phyloP scores from a whole-genome alignment of 2,329 filamentous ascomycete species.

The Colletotrichum destructivum region DNA sequence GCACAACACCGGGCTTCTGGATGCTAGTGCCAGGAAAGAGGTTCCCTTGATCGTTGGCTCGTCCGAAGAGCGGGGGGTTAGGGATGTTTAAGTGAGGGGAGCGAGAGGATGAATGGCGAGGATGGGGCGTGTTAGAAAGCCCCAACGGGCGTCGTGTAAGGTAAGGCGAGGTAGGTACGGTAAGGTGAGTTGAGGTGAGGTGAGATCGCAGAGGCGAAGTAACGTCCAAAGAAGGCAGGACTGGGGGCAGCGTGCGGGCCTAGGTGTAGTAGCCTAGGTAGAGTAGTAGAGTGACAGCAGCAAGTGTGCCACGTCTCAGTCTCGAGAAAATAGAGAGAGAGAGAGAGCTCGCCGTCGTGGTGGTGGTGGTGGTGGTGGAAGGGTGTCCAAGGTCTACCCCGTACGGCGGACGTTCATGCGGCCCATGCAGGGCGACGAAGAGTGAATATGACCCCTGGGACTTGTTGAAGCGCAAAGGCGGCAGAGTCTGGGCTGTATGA shows the following conservation, averaged over 20 bases:
- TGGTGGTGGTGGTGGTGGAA: no score
- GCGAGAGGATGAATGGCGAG: constrained; percentile 25
- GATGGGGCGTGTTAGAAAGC: constrained; percentile 22
- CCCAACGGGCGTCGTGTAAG: constrained; percentile 16
- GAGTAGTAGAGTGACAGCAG: background rate
- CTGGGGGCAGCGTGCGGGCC: constrained; percentile 12
- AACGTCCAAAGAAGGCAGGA: constrained; percentile 5
- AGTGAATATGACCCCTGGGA: constrained; percentile 28
- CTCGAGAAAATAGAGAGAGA: background rate
- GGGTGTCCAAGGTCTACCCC: constrained; percentile 39
- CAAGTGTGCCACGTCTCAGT: constrained; percentile 18
- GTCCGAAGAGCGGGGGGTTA: constrained; percentile 30
- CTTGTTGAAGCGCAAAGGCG: constrained; percentile 16
- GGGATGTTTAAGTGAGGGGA: constrained; percentile 15
- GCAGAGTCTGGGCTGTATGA: constrained; percentile 4
- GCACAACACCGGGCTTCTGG: constrained; percentile 40
- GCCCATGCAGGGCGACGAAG: constrained; percentile 39
- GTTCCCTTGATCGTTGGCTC: constrained; percentile 28
- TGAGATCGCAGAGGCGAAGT: background rate
- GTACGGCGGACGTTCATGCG: constrained; percentile 36
- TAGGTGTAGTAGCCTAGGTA: constrained; percentile 3
- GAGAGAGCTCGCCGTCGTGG: constrained; percentile 27
- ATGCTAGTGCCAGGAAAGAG: constrained; percentile 35
- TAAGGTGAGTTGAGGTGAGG: constrained; percentile 22
- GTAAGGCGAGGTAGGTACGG: constrained; percentile 32